Base-by-base conservation (phyloP, 2,329 filamentous ascomycete species). In the Pseudogymnoascus sp. region DNA sequence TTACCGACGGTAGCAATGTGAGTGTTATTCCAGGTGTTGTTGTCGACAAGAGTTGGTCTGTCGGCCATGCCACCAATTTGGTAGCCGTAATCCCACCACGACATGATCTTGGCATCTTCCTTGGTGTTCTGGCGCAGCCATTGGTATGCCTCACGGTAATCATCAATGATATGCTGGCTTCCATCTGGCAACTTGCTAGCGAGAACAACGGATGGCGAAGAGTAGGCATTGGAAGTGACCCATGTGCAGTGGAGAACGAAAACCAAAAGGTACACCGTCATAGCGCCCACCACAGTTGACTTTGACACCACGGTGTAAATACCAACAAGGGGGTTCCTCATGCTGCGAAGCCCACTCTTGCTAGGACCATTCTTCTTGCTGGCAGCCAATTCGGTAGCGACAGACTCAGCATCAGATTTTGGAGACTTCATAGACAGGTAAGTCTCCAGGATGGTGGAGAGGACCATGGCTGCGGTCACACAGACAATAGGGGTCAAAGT, bases 21-120 rank as follows among this genome's bases (percentile, higher is more conserved):
- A 6, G 94, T 99, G 80, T 99, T 99, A 82, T 99, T 99, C 94
- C 94, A 99, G 2, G 94, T 99, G 80, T 99, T 99, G 82, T 99
- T 99, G 81, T 99, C 94, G 35, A 99, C 94, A 35, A 99, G 82
- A 1, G 94, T 99, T 35, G 94, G 94, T 61, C 94, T 86, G 75
- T 99, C 94, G 59, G 94, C 94, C 94, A 99, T 99, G 68, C 94
- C 94, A 79, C 94, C 94, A 76, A 99, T 99, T 79, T 99, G 94
- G 80, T 99, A 99, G 67, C 94, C 94, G 72, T 99, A 99, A 75
- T 99, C 94, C 94, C 94, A 99, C 94, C 94, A 99, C 1, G 92
- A 94, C 93, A 97, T 97, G 74, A 99, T 89, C 83, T 97, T 99
- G 73, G 95, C 92, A 70, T 97, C 90, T 68, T 93, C 84, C 64